Conservation (phyloP, 2,329 filamentous ascomycete species). For the Apiospora arundinis region DNA sequence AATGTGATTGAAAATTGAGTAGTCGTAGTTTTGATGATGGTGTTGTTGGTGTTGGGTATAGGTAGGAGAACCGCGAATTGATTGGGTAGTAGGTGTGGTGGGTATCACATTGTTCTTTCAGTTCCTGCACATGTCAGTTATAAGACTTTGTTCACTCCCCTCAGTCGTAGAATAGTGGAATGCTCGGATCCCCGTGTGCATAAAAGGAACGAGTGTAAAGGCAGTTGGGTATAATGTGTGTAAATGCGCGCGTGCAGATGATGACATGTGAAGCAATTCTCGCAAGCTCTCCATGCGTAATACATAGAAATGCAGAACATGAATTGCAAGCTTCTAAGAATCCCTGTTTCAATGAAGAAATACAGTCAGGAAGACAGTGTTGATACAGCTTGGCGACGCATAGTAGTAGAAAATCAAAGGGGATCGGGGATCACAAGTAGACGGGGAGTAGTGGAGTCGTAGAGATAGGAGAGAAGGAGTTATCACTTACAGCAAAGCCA, state of each 20-base stretch:
- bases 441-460: no score
- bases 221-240: not conserved
- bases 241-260: not conserved
- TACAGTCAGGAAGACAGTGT: slow-evolving; percentile 15
- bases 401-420: not conserved
- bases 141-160: not conserved
- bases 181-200: not conserved
- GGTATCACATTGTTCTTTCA: slow-evolving; percentile 27
- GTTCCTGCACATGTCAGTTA: slow-evolving; percentile 27
- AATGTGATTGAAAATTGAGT: not conserved
- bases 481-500: slow-evolving; percentile 67
- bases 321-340: not conserved
- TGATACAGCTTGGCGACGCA: not conserved
- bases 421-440: no score
- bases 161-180: not conserved
- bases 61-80: no score
- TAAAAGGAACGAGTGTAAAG: not conserved
- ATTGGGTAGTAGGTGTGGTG: not conserved
- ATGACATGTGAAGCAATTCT: not conserved
- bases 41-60: not conserved
- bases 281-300: not conserved
- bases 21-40: not conserved
- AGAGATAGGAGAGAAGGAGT: slow-evolving; percentile 21
- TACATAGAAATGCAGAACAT: not conserved
- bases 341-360: slow-evolving; percentile 18